phyloP scores from a whole-genome alignment of 306 rosid species.

The Carpinus viminea region DNA sequence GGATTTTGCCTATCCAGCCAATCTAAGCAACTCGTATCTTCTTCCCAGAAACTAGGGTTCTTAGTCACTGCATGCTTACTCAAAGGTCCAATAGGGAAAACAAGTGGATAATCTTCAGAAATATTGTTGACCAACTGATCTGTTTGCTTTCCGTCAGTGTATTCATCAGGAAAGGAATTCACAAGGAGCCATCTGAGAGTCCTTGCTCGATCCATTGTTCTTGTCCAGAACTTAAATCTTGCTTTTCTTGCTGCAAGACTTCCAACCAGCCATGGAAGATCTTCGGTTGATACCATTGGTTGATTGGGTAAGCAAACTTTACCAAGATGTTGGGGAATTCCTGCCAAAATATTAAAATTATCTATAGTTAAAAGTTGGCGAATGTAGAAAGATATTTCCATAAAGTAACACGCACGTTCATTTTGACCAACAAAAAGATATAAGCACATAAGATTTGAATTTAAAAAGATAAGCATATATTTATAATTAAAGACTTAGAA shows the following conservation, averaged over 20 bases:
- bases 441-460: too few relatives aligned
- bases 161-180: conserved; percentile 63
- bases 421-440: neutral
- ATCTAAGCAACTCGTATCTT: conserved; percentile 59
- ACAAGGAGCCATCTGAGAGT: conserved; percentile 59
- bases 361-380: too few relatives aligned
- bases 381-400: neutral
- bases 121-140: conserved; percentile 1
- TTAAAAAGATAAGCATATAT: too few relatives aligned
- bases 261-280: conserved; percentile 91
- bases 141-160: conserved; percentile 10
- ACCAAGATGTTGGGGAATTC: conserved; percentile 52
- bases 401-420: neutral
- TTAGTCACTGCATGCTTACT: conserved; percentile 24
- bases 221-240: conserved; percentile 77
- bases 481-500: too few relatives aligned
- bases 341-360: conserved; percentile 38
- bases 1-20: conserved; percentile 59
- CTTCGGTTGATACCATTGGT: conserved; percentile 52
- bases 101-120: conserved; percentile 16
- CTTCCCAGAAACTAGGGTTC: conserved; percentile 67
- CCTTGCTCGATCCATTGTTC: conserved; percentile 63
- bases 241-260: conserved; percentile 52
- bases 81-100: conserved; percentile 54
- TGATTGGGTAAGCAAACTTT: conserved; percentile 38